phyloP scores from a whole-genome alignment of 129 eudicot species.

The Helianthus tuberosus region DNA sequence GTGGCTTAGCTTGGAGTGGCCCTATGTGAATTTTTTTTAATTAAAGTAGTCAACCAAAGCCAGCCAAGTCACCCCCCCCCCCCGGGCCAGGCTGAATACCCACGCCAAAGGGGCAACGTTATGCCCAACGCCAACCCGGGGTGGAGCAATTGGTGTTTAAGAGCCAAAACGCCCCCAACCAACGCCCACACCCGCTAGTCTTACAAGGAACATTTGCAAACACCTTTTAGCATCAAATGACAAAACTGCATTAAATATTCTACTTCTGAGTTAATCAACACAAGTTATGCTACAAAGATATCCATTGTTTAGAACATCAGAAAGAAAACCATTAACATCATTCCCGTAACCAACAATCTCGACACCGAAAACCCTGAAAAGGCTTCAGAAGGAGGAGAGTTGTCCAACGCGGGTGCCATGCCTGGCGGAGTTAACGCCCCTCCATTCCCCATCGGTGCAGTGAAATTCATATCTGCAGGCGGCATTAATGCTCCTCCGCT shows the following conservation, averaged over 20 bases:
- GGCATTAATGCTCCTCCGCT: constrained; percentile 4
- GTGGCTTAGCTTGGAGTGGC: no score
- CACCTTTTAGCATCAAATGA: not conserved
- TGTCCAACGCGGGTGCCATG: constrained; percentile 6
- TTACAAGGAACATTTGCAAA: no score
- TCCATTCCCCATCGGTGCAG: not conserved
- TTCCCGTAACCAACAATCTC: not conserved
- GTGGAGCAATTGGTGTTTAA: no score
- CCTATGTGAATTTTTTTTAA: no score
- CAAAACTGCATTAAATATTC: constrained; percentile 17
- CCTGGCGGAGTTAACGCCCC: constrained; percentile 16
- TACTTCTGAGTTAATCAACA: constrained; percentile 20
- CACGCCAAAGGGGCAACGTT: no score
- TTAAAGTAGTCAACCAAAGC: no score
- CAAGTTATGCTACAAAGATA: constrained; percentile 6
- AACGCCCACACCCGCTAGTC: no score
- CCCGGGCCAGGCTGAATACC: no score
- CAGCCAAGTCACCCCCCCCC: no score
- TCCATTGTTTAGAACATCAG: constrained; percentile 1
- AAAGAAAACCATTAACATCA: constrained; percentile 14
- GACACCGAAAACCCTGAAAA: not conserved
- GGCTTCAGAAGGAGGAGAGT: constrained; percentile 16
- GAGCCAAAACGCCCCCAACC: no score
- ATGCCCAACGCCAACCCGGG: no score
- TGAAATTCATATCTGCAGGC: constrained; percentile 9